Evolutionary conservation across 2,329 filamentous ascomycete genomes (phyloP), one percentile per base, ranked within the genome.

Genomic region (Aureobasidium sp.): DNA sequence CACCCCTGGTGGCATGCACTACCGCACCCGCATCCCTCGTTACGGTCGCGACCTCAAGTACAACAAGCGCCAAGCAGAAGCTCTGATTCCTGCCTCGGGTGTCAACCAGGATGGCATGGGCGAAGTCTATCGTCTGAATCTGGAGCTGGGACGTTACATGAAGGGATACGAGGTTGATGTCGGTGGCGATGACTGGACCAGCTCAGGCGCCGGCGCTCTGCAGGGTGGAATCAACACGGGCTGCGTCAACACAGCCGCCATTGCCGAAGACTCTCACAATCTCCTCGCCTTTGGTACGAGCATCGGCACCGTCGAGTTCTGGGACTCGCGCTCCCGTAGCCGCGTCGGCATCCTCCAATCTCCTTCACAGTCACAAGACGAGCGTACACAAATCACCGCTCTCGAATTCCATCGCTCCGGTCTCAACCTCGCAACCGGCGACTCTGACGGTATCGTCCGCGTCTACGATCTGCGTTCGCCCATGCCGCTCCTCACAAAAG

Each of bases 301-400:
- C 2, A 79, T 94, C 62, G 93, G 94, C n/a, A 96, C 93, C 0
- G 90, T 97, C 29, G 94, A 99, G 72, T 93, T 97, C 71, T 99
- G 92, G 90, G 94, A 99, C 72, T 84, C 92, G 0, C 84, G 94
- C 64, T 92, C 89, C 34, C 88, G 91, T 71, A 88, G 87, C 61
- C 83, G 91, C 63, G 88, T 93, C 12, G 92, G 90, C 17, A 82
- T 93, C 20, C 79, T 99, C 1, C 82, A 87, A 13, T 83, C 79
- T 1, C 82, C 81, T 4, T 65, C 73, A 7, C 74, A 78, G 34
- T 63, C 67, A 5, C 65, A 68, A 37, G 75, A 75, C 44, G 69
- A 69, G 10, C 75, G 79, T 61, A 74, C 81, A 8, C 88, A 91
- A 71, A 86, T 97, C 50, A 97, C 93, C 0, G 90, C 94, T 0